Base-by-base conservation (phyloP, 306 rosid species). In the Lathyrus tuberosus region DNA sequence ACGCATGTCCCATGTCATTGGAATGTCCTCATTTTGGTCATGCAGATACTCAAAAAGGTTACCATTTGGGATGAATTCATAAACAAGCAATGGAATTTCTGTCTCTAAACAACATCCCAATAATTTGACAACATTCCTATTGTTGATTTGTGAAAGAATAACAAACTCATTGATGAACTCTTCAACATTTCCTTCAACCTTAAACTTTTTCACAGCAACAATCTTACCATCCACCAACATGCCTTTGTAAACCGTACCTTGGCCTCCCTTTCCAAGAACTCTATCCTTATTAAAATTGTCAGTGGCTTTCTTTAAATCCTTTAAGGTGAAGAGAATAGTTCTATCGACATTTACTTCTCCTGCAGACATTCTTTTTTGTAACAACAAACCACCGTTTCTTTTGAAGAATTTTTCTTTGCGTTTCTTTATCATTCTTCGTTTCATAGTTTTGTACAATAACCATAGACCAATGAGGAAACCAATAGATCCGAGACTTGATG, bases 251-350 rank as follows among this genome's bases (percentile, higher is more conserved):
- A 82, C 80, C 0, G 78, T 82, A 7, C 86, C 83, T 14, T 82
- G 86, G 4, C 78, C 86, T 11, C 83, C 86, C 4, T 66, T 78
- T 7, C 86, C 86, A 11, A 82, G 78, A 5, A 82, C 24, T 60
- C 83, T 70, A 2, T 60, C 70, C 5, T 10, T 17, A n/a, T 74
- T 78, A 5, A 82, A 82, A 8, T 43, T 31, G 5, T 78, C 67
- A 0, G 86, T 79, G 43, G 83, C 83, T 11, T 61, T 79, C n/a
- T 82, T 68, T 2, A 82, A 35, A 1, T 78, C 81, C 10, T 56
- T 67, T 10, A 68, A 62, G 69, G 16, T 67, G 12, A 79, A 82
- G 3, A 78, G 66, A 7, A 6, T 67, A 8, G n/a, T 41, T 35
- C 22, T 75, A 10, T 82, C 76, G 2, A 72, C 60, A 4, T 65